A percentile compares a stretch with the other conserved stretches of the same genome.
phyloP scores from a whole-genome alignment of 2,329 filamentous ascomycete genomes.

The Lomentospora prolificans region DNA sequence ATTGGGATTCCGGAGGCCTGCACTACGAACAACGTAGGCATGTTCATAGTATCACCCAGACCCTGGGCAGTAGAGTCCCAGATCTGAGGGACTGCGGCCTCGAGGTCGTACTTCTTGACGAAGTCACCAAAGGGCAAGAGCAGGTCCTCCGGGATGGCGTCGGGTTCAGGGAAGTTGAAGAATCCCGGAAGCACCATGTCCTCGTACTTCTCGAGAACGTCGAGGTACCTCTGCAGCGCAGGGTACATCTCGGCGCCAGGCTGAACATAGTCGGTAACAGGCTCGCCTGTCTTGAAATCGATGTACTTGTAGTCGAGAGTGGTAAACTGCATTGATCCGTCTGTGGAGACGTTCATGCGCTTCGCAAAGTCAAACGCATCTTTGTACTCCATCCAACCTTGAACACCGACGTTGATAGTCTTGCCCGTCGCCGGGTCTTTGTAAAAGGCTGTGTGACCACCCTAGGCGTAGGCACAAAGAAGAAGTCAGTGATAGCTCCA shows the following conservation, averaged over 20 bases:
- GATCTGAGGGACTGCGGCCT: conserved; percentile 28
- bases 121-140: conserved; percentile 37
- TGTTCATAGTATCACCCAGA: conserved; percentile 30
- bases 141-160: conserved; percentile 21
- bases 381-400: conserved; percentile 19
- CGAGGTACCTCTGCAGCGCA: conserved; percentile 19
- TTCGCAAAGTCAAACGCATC: conserved; percentile 27
- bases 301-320: conserved; percentile 20
- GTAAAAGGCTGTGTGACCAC: conserved; percentile 41
- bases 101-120: conserved; percentile 33
- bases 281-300: conserved; percentile 26
- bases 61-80: conserved; percentile 31
- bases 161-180: conserved; percentile 30
- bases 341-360: conserved; percentile 27
- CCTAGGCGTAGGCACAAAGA: conserved; percentile 21
- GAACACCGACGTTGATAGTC: conserved; percentile 25
- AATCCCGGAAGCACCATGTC: conserved; percentile 23
- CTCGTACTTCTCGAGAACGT: conserved; percentile 21
- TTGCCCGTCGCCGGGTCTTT: conserved; percentile 24
- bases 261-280: conserved; percentile 16
- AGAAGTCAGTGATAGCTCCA: not conserved
- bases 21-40: conserved; percentile 34
- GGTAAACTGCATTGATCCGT: conserved; percentile 15
- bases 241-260: conserved; percentile 10
- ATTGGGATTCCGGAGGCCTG: conserved; percentile 28